These are phyloP conservation scores for Darksidea phi DNA, from an alignment of 495 filamentous ascomycete genomes.

Conservation along the genomic window DNA sequence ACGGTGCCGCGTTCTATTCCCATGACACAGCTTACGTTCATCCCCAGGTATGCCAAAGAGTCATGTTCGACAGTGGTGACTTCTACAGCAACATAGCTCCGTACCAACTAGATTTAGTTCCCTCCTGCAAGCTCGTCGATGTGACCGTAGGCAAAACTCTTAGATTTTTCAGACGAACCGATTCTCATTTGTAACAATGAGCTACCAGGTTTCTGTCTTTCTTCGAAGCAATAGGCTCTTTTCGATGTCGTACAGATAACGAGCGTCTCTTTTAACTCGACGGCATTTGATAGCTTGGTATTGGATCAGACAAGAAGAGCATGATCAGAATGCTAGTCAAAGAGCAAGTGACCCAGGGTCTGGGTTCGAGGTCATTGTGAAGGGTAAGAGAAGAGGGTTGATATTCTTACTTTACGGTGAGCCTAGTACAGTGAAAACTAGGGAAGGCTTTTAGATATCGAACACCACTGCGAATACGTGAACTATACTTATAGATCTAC, in stretches of 20 bases:
- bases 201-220: neutral
- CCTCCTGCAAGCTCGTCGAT: neutral
- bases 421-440: slow-evolving; percentile 23
- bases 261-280: neutral
- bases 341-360: neutral
- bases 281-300: slow-evolving; percentile 1
- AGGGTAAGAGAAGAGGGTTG: slow-evolving; percentile 19
- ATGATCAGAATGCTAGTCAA: neutral
- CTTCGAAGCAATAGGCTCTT: neutral
- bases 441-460: too few relatives aligned
- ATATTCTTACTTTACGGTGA: slow-evolving; percentile 24
- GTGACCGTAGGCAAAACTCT: neutral
- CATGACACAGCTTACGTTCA: neutral
- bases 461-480: neutral
- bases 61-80: neutral
- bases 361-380: slow-evolving; percentile 10
- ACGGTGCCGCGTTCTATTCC: too few relatives aligned
- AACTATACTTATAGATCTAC: neutral
- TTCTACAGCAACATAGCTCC: neutral
- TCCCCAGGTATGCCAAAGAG: neutral
- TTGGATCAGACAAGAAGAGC: slow-evolving; percentile 1
- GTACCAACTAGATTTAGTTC: neutral
- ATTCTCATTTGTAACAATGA: neutral
- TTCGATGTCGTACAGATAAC: neutral
- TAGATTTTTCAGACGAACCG: neutral